Conservation (phyloP, 768 basidiomycete species). For the Psilocybe cyanescens region DNA sequence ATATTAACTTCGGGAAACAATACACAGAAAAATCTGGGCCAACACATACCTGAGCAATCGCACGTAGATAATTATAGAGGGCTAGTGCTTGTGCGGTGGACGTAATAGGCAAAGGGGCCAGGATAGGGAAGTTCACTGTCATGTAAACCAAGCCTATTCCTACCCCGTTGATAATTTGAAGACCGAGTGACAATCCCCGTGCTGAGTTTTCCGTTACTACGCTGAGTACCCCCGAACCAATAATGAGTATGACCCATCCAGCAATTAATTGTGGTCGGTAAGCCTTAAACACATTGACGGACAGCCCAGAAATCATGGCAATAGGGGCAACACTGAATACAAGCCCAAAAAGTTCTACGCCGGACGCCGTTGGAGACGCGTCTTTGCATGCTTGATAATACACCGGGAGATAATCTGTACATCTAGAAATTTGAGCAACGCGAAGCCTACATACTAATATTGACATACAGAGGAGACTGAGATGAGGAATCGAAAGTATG, state of each 20-base stretch:
- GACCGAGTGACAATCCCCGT: constrained; percentile 18
- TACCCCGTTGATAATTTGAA: constrained; percentile 19
- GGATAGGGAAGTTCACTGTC: constrained; percentile 42
- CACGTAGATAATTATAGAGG: constrained; percentile 42
- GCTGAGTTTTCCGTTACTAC: constrained; percentile 19
- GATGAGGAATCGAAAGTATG: constrained; percentile 23
- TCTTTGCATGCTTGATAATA: constrained; percentile 50
- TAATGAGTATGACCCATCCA: constrained; percentile 38
- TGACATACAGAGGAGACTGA: constrained; percentile 11
- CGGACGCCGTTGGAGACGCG: constrained; percentile 38
- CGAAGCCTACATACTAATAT: not conserved
- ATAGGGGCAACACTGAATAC: constrained; percentile 40
- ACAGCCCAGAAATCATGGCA: constrained; percentile 31
- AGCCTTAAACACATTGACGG: not conserved
- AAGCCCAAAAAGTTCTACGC: constrained; percentile 37
- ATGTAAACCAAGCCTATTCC: constrained; percentile 17
- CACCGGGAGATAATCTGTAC: constrained; percentile 40
- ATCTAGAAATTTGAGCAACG: not conserved
- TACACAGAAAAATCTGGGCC: too few relatives aligned
- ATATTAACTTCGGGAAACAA: too few relatives aligned
- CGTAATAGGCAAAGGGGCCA: constrained; percentile 45
- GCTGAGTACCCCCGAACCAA: constrained; percentile 39
- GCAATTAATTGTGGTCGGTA: constrained; percentile 25
- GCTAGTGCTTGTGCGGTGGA: constrained; percentile 46
- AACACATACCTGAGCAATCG: constrained; percentile 32